phyloP scores from a whole-genome alignment of 805 yeast genomes.

The Wickerhamomyces subpelliculosus region DNA sequence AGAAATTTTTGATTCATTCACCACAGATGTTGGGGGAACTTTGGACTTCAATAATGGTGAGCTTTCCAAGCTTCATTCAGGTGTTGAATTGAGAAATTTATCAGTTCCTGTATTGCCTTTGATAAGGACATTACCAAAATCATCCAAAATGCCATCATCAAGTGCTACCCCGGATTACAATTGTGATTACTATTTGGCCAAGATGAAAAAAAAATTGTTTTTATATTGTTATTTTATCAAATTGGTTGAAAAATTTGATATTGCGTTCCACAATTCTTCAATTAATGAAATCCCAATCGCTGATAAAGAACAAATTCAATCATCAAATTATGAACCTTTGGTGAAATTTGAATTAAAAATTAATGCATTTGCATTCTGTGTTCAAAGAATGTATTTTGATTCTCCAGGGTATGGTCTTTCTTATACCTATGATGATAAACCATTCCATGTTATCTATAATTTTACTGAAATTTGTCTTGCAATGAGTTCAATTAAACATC shows the following conservation, averaged over 20 bases:
- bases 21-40: constrained; percentile 10
- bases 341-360: constrained; percentile 15
- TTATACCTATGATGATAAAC: constrained; percentile 34
- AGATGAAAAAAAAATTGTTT: constrained; percentile 8
- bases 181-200: constrained; percentile 8
- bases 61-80: constrained; percentile 10
- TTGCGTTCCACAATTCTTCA: constrained; percentile 12
- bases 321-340: constrained; percentile 17
- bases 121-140: constrained; percentile 3
- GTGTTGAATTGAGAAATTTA: constrained; percentile 13
- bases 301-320: constrained; percentile 9
- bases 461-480: constrained; percentile 29
- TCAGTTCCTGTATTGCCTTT: constrained; percentile 10
- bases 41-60: constrained; percentile 14
- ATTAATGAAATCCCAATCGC: constrained; percentile 17
- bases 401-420: constrained; percentile 42
- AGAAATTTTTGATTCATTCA: constrained; percentile 15
- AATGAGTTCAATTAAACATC: constrained; percentile 18
- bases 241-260: constrained; percentile 10
- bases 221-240: constrained; percentile 8
- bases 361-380: constrained; percentile 17
- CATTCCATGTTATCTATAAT: constrained; percentile 31
- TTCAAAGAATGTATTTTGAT: constrained; percentile 22
- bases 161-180: background rate
- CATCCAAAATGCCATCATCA: background rate